phyloP scores from a whole-genome alignment of 495 filamentous ascomycete genomes.

The Penicillium canariense region DNA sequence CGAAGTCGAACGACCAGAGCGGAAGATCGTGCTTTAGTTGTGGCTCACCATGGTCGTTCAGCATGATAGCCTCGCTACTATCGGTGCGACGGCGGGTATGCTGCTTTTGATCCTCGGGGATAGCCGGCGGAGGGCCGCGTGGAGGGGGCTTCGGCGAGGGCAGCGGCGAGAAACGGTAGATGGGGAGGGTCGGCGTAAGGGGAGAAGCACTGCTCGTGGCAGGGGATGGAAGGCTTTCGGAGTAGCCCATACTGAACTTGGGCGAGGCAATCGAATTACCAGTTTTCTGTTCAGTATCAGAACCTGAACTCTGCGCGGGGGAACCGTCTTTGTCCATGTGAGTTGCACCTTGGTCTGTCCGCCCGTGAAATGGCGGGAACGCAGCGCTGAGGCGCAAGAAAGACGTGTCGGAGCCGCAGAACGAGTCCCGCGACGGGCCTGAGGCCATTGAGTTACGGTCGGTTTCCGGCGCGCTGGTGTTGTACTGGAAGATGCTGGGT shows the following conservation, averaged over 20 bases:
- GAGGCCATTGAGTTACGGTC: slow-evolving; percentile 35
- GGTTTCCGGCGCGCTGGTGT: slow-evolving; percentile 8
- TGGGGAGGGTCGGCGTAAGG: slow-evolving; percentile 44
- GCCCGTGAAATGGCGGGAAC: slow-evolving; percentile 24
- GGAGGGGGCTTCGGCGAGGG: slow-evolving; percentile 42
- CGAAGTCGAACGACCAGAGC: slow-evolving; percentile 43
- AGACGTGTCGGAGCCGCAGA: slow-evolving; percentile 41
- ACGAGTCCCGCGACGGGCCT: slow-evolving; percentile 36
- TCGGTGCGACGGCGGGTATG: slow-evolving; percentile 45
- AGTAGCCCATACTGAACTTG: slow-evolving; percentile 35
- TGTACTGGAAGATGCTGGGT: slow-evolving; percentile 59
- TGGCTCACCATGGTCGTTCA: slow-evolving; percentile 25
- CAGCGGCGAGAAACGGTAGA: slow-evolving; percentile 45
- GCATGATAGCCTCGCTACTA: slow-evolving; percentile 44
- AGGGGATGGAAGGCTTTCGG: slow-evolving; percentile 42
- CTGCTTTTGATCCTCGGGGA: slow-evolving; percentile 36
- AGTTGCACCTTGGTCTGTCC: slow-evolving; percentile 30
- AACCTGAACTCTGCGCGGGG: slow-evolving; percentile 30
- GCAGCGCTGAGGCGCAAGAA: slow-evolving; percentile 45
- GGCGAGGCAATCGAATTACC: slow-evolving; percentile 32
- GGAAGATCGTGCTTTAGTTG: slow-evolving; percentile 33
- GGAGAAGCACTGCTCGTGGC: slow-evolving; percentile 42
- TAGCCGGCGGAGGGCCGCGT: slow-evolving; percentile 36
- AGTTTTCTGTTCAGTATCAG: slow-evolving; percentile 40
- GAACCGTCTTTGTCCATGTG: slow-evolving; percentile 30